A percentile compares a stretch with the other conserved stretches of the same genome.
Evolutionary conservation across 306 rosid genomes (phyloP).

Genomic region (Pterocarpus macrocarpus): DNA sequence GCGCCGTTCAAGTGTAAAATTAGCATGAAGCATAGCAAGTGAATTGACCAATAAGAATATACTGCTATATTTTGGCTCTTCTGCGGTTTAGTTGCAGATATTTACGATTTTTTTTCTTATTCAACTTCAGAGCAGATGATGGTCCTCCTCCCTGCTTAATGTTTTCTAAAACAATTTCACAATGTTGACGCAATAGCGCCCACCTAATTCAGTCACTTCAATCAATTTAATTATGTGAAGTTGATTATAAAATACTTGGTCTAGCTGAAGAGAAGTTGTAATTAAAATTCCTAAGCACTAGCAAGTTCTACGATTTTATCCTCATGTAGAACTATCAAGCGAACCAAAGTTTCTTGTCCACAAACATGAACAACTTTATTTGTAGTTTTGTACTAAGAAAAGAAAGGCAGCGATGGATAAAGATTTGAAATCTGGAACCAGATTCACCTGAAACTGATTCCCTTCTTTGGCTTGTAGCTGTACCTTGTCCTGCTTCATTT

Average conservation of each 20-base stretch:
- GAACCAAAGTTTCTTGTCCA: neutral
- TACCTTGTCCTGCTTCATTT: neutral
- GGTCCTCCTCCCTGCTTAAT: neutral
- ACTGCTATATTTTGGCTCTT: neutral
- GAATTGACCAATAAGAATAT: constrained; percentile 24
- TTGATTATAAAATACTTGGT: too few species aligned
- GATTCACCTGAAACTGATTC: constrained; percentile 54
- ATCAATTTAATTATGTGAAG: too few species aligned
- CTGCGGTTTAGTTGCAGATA: neutral
- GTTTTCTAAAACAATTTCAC: too few species aligned
- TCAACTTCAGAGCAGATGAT: neutral
- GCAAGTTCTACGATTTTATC: neutral
- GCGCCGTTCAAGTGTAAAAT: neutral
- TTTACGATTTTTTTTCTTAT: neutral
- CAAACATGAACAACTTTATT: constrained; percentile 22
- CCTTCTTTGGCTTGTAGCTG: constrained; percentile 36
- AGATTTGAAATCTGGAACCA: constrained; percentile 50
- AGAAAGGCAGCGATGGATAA: neutral
- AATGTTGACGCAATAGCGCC: too few species aligned
- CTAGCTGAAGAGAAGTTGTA: too few species aligned
- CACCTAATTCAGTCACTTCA: too few species aligned
- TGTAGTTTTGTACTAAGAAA: neutral
- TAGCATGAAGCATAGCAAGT: constrained; percentile 17
- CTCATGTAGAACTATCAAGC: neutral
- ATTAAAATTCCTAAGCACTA: constrained; percentile 5